Percentiles rank a stretch among this genome's conserved stretches.
Evolutionary conservation across 2,329 filamentous ascomycete genomes (phyloP).

Genomic region (Phyllosticta ampelicida): DNA sequence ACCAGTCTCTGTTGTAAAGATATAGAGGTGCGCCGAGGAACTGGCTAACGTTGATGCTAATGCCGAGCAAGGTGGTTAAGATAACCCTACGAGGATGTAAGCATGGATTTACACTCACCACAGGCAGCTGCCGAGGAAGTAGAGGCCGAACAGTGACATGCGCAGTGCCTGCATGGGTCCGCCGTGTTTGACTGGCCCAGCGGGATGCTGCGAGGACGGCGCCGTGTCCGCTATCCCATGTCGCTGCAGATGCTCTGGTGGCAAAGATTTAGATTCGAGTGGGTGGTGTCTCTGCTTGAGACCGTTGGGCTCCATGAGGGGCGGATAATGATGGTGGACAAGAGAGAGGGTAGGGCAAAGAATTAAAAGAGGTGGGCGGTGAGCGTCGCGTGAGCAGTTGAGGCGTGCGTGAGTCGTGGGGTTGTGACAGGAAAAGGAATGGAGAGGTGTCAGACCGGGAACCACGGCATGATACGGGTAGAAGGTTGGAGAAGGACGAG

Average conservation of each 20-base stretch:
- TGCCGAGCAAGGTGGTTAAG: slow-evolving; percentile 2
- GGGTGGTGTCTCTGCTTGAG: slow-evolving; percentile 21
- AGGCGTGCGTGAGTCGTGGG: background rate
- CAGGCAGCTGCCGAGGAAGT: slow-evolving; percentile 35
- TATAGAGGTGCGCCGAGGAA: slow-evolving; percentile 64
- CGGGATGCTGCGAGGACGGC: slow-evolving; percentile 19
- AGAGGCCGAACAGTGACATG: slow-evolving; percentile 34
- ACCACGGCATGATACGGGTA: slow-evolving; percentile 2
- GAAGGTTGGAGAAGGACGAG: slow-evolving; percentile 5
- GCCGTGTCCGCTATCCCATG: slow-evolving; percentile 1
- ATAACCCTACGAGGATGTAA: slow-evolving; percentile 5
- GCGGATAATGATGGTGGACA: background rate
- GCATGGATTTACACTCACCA: slow-evolving; percentile 21
- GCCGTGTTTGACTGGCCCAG: slow-evolving; percentile 33
- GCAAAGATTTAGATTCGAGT: background rate
- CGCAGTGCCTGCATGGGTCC: slow-evolving; percentile 31
- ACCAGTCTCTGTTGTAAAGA: slow-evolving; percentile 60
- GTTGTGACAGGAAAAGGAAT: background rate
- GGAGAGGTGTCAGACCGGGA: background rate
- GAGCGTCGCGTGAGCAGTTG: slow-evolving; percentile 3
- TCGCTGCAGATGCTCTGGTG: background rate
- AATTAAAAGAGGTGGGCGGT: background rate
- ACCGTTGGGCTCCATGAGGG: slow-evolving; percentile 19
- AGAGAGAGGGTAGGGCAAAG: background rate
- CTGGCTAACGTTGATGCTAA: slow-evolving; percentile 52